phyloP scores from a whole-genome alignment of 169 alveolate species.

The Plasmodium fragile region DNA sequence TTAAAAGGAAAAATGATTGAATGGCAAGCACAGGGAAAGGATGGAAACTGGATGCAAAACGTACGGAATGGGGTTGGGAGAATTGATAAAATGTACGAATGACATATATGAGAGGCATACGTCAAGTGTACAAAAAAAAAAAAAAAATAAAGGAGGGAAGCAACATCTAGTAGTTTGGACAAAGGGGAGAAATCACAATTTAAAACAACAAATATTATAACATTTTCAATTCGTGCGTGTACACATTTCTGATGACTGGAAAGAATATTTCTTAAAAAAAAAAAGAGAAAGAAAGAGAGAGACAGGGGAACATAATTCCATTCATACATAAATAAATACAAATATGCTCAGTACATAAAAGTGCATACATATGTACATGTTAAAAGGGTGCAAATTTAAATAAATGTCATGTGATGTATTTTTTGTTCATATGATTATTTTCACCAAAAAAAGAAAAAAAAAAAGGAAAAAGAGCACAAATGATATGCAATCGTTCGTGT shows the following conservation, averaged over 20 bases:
- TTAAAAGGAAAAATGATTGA: background rate
- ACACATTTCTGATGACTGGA: slow-evolving; percentile 25
- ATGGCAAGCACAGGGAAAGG: background rate
- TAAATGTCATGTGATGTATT: slow-evolving; percentile 1
- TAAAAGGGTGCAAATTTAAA: slow-evolving; percentile 60
- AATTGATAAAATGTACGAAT: background rate
- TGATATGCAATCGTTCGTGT: slow-evolving; percentile 22
- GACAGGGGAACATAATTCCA: background rate
- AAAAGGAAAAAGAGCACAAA: slow-evolving; percentile 1
- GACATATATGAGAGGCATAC: background rate
- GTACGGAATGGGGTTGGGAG: background rate
- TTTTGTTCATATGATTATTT: slow-evolving; percentile 11
- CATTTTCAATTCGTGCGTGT: slow-evolving; percentile 14
- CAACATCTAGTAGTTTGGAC: slow-evolving; percentile 58
- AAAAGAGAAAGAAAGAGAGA: background rate
- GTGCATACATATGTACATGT: slow-evolving; percentile 17
- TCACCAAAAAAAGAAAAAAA: slow-evolving; percentile 4
- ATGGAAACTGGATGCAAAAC: background rate
- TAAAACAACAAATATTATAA: slow-evolving; percentile 60
- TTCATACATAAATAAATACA: background rate
- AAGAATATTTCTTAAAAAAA: slow-evolving; percentile 14
- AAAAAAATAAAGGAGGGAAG: background rate
- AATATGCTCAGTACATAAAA: background rate
- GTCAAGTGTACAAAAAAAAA: background rate
- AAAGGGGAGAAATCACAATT: slow-evolving; percentile 13